Evolutionary conservation across 129 eudicot genomes (phyloP), one percentile per base, ranked within the genome.

Genomic region (Tagetes patula): DNA sequence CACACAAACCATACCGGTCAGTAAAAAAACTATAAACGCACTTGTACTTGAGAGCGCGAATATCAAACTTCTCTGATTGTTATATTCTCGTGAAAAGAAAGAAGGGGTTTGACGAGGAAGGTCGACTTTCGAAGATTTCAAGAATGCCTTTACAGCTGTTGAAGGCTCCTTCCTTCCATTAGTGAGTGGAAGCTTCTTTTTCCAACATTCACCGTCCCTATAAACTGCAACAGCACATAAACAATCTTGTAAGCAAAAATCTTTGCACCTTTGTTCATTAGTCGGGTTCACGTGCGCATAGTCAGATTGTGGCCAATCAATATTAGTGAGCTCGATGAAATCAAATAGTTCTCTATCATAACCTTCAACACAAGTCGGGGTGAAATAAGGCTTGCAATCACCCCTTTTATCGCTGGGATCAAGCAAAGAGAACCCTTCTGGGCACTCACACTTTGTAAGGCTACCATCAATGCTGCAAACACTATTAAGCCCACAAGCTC

Each of bases 191-290:
- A 55, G 13, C 62, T 30, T 55, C 38, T 55, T 55, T 8, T 55
- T 55, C 62, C 62, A 55, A 55, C 62, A 55, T 55, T 30, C 8
- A 9, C 2, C 0, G 36, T 30, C 36, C 38, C 62, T 8, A 5
- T 55, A 55, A 55, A 55, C 31, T 31, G 62, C 62, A 55, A 31
- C 62, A 55, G 37, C 62, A 55, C 62, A 55, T 10, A 55, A 55
- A 55, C 62, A 55, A 31, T 55, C 62, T 55, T 55, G 62, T 55
- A 55, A 30, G 37, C 62, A 55, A 12, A 30, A 55, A 55, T 12
- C 6, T 55, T 30, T 55, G 62, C 62, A 55, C 30, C 1, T 55
- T 55, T 55, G 37, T 55, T 55, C 62, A 30, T 30, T 30, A 0
- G 62, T 30, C 3, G 62, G 62, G 1, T 55, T 8, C 62, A 55